Conservation (phyloP, 768 basidiomycete genomes). For the Panaeolus cyanescens region DNA sequence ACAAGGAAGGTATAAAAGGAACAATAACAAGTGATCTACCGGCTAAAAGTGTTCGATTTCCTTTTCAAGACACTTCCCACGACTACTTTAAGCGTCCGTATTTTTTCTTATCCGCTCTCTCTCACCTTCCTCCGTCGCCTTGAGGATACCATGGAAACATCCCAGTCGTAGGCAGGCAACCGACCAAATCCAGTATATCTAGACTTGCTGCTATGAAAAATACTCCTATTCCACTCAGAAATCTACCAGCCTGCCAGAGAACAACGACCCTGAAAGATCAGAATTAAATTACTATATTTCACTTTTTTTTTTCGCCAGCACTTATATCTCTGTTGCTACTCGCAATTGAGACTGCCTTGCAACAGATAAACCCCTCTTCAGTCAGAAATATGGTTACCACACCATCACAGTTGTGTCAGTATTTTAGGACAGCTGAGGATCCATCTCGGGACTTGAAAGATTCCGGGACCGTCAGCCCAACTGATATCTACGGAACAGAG, state of each 20-base stretch:
- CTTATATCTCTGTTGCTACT: neutral
- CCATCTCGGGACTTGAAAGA: neutral
- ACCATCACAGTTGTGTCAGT: neutral
- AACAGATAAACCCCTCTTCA: neutral
- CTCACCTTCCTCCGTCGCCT: neutral
- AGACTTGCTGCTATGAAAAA: neutral
- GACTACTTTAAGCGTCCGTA: neutral
- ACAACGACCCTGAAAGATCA: neutral
- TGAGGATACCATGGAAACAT: constrained; percentile 1
- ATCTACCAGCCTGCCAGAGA: no score
- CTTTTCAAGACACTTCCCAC: neutral
- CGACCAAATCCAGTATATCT: neutral
- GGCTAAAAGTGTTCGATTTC: constrained; percentile 11
- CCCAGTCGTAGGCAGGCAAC: neutral
- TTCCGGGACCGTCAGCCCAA: neutral
- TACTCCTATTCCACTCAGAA: no score
- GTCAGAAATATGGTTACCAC: neutral
- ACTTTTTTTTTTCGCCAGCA: neutral
- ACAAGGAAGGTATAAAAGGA: constrained; percentile 25
- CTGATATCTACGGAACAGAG: neutral
- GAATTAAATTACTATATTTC: no score
- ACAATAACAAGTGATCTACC: constrained; percentile 24
- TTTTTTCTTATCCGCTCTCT: no score
- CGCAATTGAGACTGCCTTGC: neutral
- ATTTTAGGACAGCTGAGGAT: neutral